Base-by-base conservation (phyloP, 306 rosid species). In the Crotalaria pallida region DNA sequence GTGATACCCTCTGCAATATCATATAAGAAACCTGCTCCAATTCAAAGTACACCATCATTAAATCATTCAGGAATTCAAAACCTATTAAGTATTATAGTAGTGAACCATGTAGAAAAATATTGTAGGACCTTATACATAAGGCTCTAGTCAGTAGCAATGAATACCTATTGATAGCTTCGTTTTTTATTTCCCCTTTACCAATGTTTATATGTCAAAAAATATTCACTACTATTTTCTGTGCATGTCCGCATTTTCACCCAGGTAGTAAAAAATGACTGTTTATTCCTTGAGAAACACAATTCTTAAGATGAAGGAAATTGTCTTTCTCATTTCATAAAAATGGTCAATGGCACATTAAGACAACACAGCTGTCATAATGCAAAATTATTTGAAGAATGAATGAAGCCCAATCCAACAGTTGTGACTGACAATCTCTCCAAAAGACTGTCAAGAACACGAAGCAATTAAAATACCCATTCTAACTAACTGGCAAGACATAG, bases 1-100 rank as follows among this genome's bases (percentile, higher is more conserved):
- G 99, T 23, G 99, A 95, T 77, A 95, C 99, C 88, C 99, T 89
- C 77, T 84, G 89, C 89, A 95, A 86, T 80, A 95, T 91, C 99
- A 95, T 95, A 40, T 95, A 91, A 10, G 99, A 91, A 75, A 95
- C 99, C 99, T 95, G 85, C 88, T 77, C 34, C 76, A 79, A 82
- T 62, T 50, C 77, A 56, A 78, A 47, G 68, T 66, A 59, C 60
- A 60, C 27, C 53, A 71, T 56, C 43, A 29, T 7, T 47, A 52
- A 38, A 71, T 59, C 3, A 55, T 51, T 10, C 11, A 22, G 29
- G 43, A 10, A 67, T 56, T 15, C 19, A 27, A 22, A 40, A 53
- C 15, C 67, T 6, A 33, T 41, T 69, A 31, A 34, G 40, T 13
- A 34, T 22, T 63, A 43, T 16, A 65, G 7, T 73, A 24, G 40